Evolutionary conservation across 23 red algal species (phyloP).

Genomic region (Pyropia yezoensis): DNA sequence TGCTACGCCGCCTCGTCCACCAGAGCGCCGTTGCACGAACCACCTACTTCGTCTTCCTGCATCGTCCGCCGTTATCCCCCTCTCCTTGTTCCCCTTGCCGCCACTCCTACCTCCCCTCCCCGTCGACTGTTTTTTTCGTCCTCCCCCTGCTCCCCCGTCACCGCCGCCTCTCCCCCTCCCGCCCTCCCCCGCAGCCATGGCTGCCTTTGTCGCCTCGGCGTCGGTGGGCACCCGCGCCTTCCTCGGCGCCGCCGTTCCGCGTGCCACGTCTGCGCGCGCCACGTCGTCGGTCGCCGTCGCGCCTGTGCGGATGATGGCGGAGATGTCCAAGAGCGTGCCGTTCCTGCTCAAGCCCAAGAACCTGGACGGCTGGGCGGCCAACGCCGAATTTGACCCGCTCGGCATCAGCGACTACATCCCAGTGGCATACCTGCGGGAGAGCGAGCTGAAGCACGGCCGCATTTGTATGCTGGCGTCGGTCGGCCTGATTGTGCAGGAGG

Average conservation of each 20-base stretch:
- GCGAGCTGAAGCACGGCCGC: constrained; percentile 94
- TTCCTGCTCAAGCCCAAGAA: constrained; percentile 89
- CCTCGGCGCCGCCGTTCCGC: background rate
- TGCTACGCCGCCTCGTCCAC: too few species aligned
- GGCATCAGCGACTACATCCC: constrained; percentile 77
- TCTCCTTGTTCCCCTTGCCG: background rate
- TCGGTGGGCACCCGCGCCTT: constrained; percentile 14
- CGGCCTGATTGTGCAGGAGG: constrained; percentile 86
- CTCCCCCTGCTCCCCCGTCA: too few species aligned
- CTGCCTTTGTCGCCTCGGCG: constrained; percentile 29
- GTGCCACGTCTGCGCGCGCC: background rate
- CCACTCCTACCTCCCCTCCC: background rate
- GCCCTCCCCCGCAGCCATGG: constrained; percentile 8
- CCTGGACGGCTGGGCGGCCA: constrained; percentile 73
- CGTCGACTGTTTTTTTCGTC: too few species aligned
- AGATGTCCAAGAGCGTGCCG: constrained; percentile 80
- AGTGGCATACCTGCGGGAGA: constrained; percentile 67
- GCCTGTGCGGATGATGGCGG: constrained; percentile 11
- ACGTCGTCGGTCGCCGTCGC: constrained; percentile 3
- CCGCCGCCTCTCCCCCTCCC: background rate
- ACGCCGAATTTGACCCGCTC: constrained; percentile 91
- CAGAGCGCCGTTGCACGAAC: too few species aligned
- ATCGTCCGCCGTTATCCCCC: background rate
- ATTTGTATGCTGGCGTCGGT: constrained; percentile 94
- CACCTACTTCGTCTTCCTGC: too few species aligned